Percentiles rank a stretch among this genome's conserved stretches.
phyloP scores from a whole-genome alignment of 192 early-diverging fungal species.

The Entomortierella beljakovae region DNA sequence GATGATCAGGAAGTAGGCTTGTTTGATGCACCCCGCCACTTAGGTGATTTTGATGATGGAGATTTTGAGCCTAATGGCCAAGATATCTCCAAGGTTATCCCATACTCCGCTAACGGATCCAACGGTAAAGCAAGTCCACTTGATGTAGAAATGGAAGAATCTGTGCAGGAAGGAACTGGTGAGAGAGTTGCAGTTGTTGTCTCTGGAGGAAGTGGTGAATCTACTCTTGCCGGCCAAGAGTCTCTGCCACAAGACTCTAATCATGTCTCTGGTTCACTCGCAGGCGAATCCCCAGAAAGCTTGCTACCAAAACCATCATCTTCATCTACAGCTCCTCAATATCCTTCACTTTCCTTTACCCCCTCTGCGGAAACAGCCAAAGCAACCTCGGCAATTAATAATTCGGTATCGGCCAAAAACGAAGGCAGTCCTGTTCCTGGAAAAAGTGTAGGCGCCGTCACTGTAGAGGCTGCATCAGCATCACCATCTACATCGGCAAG shows the following conservation, averaged over 20 bases:
- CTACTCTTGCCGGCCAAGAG: conserved; percentile 41
- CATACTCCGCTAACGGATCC: conserved; percentile 3
- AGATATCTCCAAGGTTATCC: conserved; percentile 21
- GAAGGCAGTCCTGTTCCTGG: neutral
- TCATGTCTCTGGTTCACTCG: neutral
- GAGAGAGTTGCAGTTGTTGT: conserved; percentile 35
- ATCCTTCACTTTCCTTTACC: conserved; percentile 3
- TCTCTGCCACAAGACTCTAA: neutral
- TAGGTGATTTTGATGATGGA: conserved; percentile 11
- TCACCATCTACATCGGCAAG: neutral
- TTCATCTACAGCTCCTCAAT: conserved; percentile 7
- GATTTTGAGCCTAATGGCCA: neutral
- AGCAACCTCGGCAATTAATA: neutral
- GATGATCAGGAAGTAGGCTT: conserved; percentile 19
- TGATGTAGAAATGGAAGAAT: conserved; percentile 35
- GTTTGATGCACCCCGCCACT: conserved; percentile 31
- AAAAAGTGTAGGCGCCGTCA: conserved; percentile 15
- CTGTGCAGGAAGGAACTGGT: conserved; percentile 19
- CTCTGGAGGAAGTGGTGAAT: conserved; percentile 1
- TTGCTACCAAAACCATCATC: neutral
- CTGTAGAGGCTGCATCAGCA: conserved; percentile 26
- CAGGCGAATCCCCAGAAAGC: neutral
- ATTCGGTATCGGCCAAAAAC: conserved; percentile 14
- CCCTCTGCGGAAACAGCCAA: neutral
- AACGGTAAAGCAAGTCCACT: conserved; percentile 24